Conservation (phyloP, 352 stramenopile species). For the Albugo candida region DNA sequence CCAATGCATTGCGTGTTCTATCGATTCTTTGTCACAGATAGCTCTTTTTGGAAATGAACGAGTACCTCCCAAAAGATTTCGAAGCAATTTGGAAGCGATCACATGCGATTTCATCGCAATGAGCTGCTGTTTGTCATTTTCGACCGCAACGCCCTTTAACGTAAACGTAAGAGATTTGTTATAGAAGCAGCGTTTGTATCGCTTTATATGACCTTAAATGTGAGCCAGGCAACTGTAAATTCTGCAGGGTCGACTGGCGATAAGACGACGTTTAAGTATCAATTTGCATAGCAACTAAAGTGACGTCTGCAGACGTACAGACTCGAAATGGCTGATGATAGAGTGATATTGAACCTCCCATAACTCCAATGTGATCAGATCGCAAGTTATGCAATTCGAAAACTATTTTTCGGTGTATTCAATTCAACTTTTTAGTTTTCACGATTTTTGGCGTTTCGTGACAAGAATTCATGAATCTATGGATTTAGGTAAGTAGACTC, state of each 20-base stretch:
- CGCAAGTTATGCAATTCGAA: too few relatives aligned
- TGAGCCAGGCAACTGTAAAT: constrained; percentile 73
- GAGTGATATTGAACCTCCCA: too few relatives aligned
- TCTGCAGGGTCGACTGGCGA: constrained; percentile 39
- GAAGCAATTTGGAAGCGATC: constrained; percentile 53
- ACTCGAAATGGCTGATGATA: too few relatives aligned
- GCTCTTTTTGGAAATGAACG: neutral
- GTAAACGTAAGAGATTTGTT: neutral
- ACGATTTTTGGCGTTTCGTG: too few relatives aligned
- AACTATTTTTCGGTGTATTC: too few relatives aligned
- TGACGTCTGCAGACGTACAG: too few relatives aligned
- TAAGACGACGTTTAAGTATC: neutral
- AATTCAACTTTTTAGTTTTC: too few relatives aligned
- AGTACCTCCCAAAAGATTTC: constrained; percentile 49
- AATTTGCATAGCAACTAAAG: neutral
- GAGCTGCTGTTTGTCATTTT: constrained; percentile 39
- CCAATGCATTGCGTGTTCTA: constrained; percentile 21
- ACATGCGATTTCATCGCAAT: constrained; percentile 48
- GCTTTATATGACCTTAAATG: constrained; percentile 47
- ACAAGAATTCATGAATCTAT: too few relatives aligned
- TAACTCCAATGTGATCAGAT: too few relatives aligned
- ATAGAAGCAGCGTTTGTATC: neutral
- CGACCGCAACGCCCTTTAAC: constrained; percentile 37
- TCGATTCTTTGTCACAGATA: neutral
- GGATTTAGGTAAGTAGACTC: too few relatives aligned